Evolutionary conservation across 805 yeast species (phyloP).

Genomic region (Lipomyces sp.): DNA sequence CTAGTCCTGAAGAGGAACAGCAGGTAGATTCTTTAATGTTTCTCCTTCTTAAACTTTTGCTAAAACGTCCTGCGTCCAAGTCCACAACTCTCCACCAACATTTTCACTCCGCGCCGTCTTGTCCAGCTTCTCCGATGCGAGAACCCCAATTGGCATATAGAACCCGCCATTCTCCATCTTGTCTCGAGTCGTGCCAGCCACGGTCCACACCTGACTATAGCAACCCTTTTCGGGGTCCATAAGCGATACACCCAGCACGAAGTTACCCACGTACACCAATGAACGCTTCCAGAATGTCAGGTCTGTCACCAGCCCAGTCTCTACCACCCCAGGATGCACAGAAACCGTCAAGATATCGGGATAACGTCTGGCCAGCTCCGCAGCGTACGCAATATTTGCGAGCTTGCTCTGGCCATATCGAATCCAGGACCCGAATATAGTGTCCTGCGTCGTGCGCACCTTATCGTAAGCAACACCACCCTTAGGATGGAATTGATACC

Average conservation of each 20-base stretch:
- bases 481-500: conserved; percentile 8
- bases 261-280: conserved; percentile 5
- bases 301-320: conserved; percentile 10
- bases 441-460: conserved; percentile 11
- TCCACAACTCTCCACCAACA: conserved; percentile 13
- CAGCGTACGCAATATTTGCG: conserved; percentile 18
- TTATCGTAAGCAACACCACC: conserved; percentile 13
- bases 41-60: too few species aligned
- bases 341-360: conserved; percentile 17
- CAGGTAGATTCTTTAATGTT: too few species aligned
- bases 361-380: conserved; percentile 18
- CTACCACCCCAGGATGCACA: conserved; percentile 20
- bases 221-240: not conserved
- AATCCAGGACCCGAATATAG: not conserved
- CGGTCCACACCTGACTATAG: conserved; percentile 6
- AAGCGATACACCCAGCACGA: not conserved
- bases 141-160: conserved; percentile 6
- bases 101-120: not conserved
- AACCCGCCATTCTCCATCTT: conserved; percentile 1
- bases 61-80: conserved; percentile 11
- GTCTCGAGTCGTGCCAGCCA: conserved; percentile 3
- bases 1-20: too few species aligned
- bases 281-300: conserved; percentile 2
- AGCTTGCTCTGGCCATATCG: conserved; percentile 25
- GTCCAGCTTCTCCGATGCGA: conserved; percentile 2